A percentile compares a stretch with the other conserved stretches of the same genome.
Evolutionary conservation across 1,139 yeast genomes (phyloP).

Genomic region (Pichia sp.): DNA sequence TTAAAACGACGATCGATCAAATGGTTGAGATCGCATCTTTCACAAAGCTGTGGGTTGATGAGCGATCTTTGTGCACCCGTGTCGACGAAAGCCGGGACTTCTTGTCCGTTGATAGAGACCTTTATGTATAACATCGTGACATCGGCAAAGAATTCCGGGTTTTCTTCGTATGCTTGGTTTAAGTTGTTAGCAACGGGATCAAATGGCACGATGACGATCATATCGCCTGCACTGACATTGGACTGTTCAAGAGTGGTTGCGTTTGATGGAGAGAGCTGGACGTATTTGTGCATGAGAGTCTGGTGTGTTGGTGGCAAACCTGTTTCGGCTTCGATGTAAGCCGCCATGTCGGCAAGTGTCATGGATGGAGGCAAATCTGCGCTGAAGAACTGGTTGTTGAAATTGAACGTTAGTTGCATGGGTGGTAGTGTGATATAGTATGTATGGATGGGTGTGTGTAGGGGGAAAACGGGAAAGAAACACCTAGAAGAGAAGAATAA

Average conservation of each 20-base stretch:
- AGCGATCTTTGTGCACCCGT: conserved; percentile 95
- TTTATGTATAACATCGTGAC: conserved; percentile 84
- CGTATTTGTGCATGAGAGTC: conserved; percentile 12
- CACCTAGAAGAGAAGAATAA: background rate
- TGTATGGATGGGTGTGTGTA: background rate
- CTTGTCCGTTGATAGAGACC: conserved; percentile 72
- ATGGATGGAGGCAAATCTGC: conserved; percentile 50
- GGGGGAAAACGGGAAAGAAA: background rate
- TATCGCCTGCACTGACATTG: conserved; percentile 10
- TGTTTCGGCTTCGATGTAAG: conserved; percentile 76
- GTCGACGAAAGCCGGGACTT: conserved; percentile 91
- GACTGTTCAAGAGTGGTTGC: conserved; percentile 13
- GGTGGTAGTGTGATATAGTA: no score
- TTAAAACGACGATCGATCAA: conserved; percentile 78
- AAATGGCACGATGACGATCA: conserved; percentile 11
- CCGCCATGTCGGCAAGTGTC: conserved; percentile 66
- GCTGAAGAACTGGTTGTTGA: conserved; percentile 3
- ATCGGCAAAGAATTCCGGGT: conserved; percentile 82
- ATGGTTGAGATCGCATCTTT: conserved; percentile 64
- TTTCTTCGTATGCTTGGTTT: conserved; percentile 75
- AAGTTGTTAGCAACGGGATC: conserved; percentile 37
- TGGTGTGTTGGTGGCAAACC: conserved; percentile 18
- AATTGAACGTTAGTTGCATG: conserved; percentile 15
- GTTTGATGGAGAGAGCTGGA: conserved; percentile 10
- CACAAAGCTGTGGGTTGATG: conserved; percentile 74